Evolutionary conservation across 495 filamentous ascomycete species (phyloP), one percentile per base, ranked within the genome.

Genomic region (Cladorrhinum samala): DNA sequence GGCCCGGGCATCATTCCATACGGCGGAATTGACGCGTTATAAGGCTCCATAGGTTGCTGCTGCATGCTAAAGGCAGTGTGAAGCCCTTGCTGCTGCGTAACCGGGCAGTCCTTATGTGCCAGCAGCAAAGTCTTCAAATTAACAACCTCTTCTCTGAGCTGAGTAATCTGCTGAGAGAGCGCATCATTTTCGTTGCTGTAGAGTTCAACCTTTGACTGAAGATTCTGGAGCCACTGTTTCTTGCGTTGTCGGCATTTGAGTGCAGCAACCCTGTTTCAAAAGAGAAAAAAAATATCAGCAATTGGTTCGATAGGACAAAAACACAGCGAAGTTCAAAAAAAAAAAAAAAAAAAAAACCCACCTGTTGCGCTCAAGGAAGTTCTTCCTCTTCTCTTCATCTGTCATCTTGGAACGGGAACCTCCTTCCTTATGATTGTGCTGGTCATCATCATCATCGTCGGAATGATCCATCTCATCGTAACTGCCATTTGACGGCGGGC

Each of bases 241-340:
- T 98, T 98, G 5, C 93, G 84, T 68, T 98, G 93, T 50, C 93
- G 86, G 73, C 93, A 98, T 68, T 98, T 98, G 46, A 98, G 75
- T 20, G 93, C 93, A 36, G 93, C 93, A 58, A 98, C 89, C 66
- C 93, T 97, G 58, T 52, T 9, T 24, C 50, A 6, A 42, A 30
- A 30, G 48, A 37, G 41, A 55, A 43, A 17, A 19, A 16, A 17
- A 21, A 9, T 8, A 4, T 9, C 37, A n/a, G n/a, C n/a, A n/a
- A n/a, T n/a, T n/a, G n/a, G n/a, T n/a, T n/a, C n/a, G n/a, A n/a
- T n/a, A n/a, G n/a, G n/a, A n/a, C n/a, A n/a, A n/a, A n/a, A n/a
- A n/a, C n/a, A n/a, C n/a, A n/a, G n/a, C n/a, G n/a, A n/a, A n/a
- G n/a, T n/a, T 17, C 25, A 25, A 18, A n/a, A 21, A 53, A 21